Percentiles rank a stretch among this genome's conserved stretches.
These are phyloP conservation scores for Nakaseomyces nivariensis DNA, from an alignment of 1,139 yeast genomes.

Conservation along the genomic window DNA sequence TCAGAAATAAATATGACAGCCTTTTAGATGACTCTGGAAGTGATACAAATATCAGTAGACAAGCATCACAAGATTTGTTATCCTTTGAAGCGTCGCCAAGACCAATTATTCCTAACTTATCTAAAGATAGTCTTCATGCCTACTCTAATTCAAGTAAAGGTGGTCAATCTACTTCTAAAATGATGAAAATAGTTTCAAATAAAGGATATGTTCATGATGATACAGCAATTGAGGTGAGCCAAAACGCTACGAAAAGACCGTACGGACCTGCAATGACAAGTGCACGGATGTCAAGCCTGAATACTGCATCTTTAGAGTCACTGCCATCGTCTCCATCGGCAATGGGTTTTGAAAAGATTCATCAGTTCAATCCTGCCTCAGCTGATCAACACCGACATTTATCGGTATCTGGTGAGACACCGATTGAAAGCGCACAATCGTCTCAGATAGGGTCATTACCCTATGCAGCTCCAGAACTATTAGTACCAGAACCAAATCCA, in stretches of 20 bases:
- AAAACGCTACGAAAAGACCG: conserved; percentile 5
- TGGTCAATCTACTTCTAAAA: conserved; percentile 2
- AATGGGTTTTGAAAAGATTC: neutral
- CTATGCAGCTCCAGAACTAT: conserved; percentile 81
- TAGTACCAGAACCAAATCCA: conserved; percentile 57
- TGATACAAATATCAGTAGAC: neutral
- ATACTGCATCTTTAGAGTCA: neutral
- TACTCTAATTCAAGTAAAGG: neutral
- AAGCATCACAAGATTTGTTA: conserved; percentile 27
- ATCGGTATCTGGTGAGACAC: neutral
- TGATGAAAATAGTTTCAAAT: conserved; percentile 21
- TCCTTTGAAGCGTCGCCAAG: neutral
- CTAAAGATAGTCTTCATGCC: neutral
- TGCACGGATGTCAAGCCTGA: neutral
- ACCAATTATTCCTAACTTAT: neutral
- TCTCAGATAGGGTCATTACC: conserved; percentile 78
- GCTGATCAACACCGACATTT: neutral
- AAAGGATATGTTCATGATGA: conserved; percentile 28
- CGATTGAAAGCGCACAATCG: neutral
- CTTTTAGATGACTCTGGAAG: conserved; percentile 9
- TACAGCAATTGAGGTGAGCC: conserved; percentile 25
- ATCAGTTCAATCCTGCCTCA: neutral
- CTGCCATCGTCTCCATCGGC: conserved; percentile 1
- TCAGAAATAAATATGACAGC: neutral
- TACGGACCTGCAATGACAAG: neutral